These are phyloP conservation scores for Pyrenochaeta sp. DNA, from an alignment of 2,329 filamentous ascomycete genomes.

Conservation along the genomic window DNA sequence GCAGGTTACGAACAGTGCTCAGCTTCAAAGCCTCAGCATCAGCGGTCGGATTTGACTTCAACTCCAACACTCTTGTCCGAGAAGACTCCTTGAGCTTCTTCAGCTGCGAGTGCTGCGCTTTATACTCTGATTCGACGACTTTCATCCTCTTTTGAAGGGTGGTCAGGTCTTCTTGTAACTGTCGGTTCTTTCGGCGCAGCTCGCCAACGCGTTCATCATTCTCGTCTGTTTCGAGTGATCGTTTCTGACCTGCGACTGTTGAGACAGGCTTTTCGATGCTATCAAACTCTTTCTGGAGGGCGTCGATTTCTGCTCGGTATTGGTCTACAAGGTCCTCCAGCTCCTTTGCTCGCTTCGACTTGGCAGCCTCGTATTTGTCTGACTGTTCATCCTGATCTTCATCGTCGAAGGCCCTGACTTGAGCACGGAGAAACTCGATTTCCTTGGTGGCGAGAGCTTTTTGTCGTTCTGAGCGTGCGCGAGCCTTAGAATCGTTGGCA, in stretches of 20 bases:
- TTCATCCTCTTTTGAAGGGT: slow-evolving; percentile 73
- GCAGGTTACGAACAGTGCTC: slow-evolving; percentile 76
- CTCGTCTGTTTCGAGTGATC: slow-evolving; percentile 63
- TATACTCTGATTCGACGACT: slow-evolving; percentile 77
- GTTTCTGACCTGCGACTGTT: slow-evolving; percentile 64
- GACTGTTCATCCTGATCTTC: slow-evolving; percentile 89
- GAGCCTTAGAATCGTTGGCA: slow-evolving; percentile 68
- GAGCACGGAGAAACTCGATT: slow-evolving; percentile 90
- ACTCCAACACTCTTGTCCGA: slow-evolving; percentile 81
- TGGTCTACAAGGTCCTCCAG: slow-evolving; percentile 86
- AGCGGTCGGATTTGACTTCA: slow-evolving; percentile 91
- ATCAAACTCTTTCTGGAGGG: slow-evolving; percentile 76
- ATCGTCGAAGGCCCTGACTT: slow-evolving; percentile 83
- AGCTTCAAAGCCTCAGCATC: slow-evolving; percentile 85
- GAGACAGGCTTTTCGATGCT: slow-evolving; percentile 64
- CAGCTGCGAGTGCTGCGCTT: slow-evolving; percentile 76
- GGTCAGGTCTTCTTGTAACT: slow-evolving; percentile 79
- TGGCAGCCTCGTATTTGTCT: slow-evolving; percentile 78
- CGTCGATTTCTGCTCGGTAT: slow-evolving; percentile 82
- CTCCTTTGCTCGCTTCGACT: slow-evolving; percentile 75
- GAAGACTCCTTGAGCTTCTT: slow-evolving; percentile 70
- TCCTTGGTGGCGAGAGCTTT: slow-evolving; percentile 87
- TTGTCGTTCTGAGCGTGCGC: slow-evolving; percentile 82
- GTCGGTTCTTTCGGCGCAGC: slow-evolving; percentile 85
- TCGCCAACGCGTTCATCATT: slow-evolving; percentile 78